phyloP scores from a whole-genome alignment of 192 early-diverging fungal genomes.

The Podila horticola region DNA sequence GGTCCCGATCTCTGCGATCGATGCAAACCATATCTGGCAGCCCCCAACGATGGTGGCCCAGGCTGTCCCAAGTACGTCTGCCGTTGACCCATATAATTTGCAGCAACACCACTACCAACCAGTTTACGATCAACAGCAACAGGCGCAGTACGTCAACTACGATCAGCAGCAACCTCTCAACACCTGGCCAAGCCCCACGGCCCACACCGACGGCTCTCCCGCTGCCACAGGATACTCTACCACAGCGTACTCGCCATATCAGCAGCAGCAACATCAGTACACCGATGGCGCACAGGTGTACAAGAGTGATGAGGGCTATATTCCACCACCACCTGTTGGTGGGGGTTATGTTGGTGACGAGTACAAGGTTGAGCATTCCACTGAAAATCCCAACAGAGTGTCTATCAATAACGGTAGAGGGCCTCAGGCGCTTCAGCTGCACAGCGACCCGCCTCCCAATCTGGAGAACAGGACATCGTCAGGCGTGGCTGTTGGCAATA shows the following conservation, averaged over 20 bases:
- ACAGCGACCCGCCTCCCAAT: neutral
- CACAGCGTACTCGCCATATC: neutral
- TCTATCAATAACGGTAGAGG: neutral
- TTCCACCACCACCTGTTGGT: neutral
- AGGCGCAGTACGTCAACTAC: neutral
- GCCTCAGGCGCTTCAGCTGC: neutral
- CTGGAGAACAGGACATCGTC: neutral
- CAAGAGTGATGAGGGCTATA: neutral
- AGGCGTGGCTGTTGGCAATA: neutral
- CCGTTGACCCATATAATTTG: neutral
- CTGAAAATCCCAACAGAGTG: neutral
- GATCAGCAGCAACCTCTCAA: neutral
- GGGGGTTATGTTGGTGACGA: neutral
- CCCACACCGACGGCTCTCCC: neutral
- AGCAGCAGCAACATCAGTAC: neutral
- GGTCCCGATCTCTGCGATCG: neutral
- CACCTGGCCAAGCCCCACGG: neutral
- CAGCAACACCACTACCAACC: neutral
- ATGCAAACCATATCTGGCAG: neutral
- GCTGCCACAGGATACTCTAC: neutral
- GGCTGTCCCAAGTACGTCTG: neutral
- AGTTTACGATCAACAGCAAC: neutral
- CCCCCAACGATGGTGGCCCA: neutral
- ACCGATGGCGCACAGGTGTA: neutral
- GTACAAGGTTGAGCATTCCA: neutral